Conservation (phyloP, 805 yeast genomes). For the Candida sakaeoensis region DNA sequence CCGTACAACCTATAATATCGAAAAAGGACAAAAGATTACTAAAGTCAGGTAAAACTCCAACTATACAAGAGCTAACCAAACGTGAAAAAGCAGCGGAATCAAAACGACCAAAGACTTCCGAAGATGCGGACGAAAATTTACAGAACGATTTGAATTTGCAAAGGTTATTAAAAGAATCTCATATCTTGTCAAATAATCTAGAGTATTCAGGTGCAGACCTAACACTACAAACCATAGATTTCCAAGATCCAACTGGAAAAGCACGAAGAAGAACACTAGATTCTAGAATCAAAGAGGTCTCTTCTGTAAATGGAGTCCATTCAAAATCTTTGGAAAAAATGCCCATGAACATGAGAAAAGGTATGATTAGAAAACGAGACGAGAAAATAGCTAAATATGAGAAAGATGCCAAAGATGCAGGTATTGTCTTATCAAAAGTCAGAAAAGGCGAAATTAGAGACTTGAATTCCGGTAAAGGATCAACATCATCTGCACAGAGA, state of each 20-base stretch:
- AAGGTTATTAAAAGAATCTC: slow-evolving; percentile 67
- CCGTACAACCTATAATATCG: slow-evolving; percentile 24
- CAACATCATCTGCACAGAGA: slow-evolving; percentile 46
- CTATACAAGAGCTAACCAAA: slow-evolving; percentile 30
- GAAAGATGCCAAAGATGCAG: slow-evolving; percentile 82
- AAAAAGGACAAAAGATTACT: slow-evolving; percentile 51
- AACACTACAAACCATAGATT: slow-evolving; percentile 58
- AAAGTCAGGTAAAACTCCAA: slow-evolving; percentile 60
- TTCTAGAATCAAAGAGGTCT: slow-evolving; percentile 48
- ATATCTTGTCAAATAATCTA: slow-evolving; percentile 46
- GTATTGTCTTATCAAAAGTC: slow-evolving; percentile 75
- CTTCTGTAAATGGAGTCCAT: slow-evolving; percentile 37
- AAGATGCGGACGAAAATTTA: slow-evolving; percentile 49
- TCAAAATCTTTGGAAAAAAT: slow-evolving; percentile 60
- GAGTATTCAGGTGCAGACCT: slow-evolving; percentile 64
- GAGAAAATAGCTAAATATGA: slow-evolving; percentile 56
- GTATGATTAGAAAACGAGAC: slow-evolving; percentile 62
- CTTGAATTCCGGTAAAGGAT: slow-evolving; percentile 51
- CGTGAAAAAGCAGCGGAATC: slow-evolving; percentile 23
- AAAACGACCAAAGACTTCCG: slow-evolving; percentile 30
- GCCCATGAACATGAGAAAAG: slow-evolving; percentile 87
- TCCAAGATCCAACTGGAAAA: slow-evolving; percentile 62
- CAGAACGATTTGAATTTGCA: slow-evolving; percentile 73
- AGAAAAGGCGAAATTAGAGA: slow-evolving; percentile 64
- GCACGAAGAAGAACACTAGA: slow-evolving; percentile 64